Base-by-base conservation (phyloP, 371 early-diverging fungal genomes). In the Circinella umbellata region DNA sequence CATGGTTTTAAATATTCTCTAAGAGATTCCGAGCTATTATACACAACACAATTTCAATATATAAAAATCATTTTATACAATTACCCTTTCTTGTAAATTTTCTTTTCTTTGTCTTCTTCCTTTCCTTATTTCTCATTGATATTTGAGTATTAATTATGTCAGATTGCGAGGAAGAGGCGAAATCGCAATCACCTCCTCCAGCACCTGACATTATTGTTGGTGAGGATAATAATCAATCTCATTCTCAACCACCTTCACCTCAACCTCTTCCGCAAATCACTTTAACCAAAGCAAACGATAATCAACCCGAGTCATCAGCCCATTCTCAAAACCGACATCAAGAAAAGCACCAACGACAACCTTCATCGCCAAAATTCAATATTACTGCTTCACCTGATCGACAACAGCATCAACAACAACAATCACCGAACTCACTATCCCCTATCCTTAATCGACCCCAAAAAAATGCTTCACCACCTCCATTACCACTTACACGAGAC, bases 401-500 rank as follows among this genome's bases (percentile, higher is more conserved):
- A 17, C 51, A 51, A 14, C 51, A 13, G n/a, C 51, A n/a, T 13
- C 15, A 4, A 51, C 51, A 51, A 51, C 51, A 8, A 5, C 47
- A 62, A 63, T 72, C 76, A 27, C 68, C 66, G 11, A 59, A 72
- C 14, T 60, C 69, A 4, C 39, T 69, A 17, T 66, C 71, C 5
- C 68, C 71, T 47, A 60, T 63, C n/a, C 4, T 51, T 20, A 34
- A 59, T 37, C 70, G 64, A 35, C 36, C 37, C 15, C 20, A n/a
- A 17, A 60, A 38, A 3, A 14, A 34, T 36, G 37, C 63, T 9
- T 69, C 67, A 35, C 51, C 67, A 18, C 60, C 46, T 57, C 75
- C 82, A 35, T 67, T 84, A 49, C 84, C 84, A 10, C 64, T 84
- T 5, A 84, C 84, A n/a, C 78, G 80, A 62, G 84, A 84, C 60